Percentiles rank a stretch among this genome's conserved stretches.
phyloP scores from a whole-genome alignment of 176 grass and related monocot species.

The Sorghum bicolor region DNA sequence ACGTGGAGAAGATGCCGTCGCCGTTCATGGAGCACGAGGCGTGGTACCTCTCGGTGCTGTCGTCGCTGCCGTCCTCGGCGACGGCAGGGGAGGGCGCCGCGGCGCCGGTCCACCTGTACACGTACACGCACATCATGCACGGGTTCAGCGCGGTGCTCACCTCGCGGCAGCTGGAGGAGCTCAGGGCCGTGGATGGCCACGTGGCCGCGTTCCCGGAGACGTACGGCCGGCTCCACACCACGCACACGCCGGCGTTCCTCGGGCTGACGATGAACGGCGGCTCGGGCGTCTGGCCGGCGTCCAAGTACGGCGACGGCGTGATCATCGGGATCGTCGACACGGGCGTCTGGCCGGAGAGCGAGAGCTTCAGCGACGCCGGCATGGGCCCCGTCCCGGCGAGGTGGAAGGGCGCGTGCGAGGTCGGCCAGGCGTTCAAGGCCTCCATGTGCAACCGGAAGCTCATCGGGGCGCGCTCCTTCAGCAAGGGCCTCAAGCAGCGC shows the following conservation, averaged over 20 bases:
- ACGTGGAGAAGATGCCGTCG: slow-evolving; percentile 59
- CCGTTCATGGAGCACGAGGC: slow-evolving; percentile 61
- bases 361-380: slow-evolving; percentile 47
- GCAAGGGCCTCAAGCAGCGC: slow-evolving; percentile 39
- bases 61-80: slow-evolving; percentile 23
- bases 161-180: slow-evolving; percentile 32
- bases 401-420: slow-evolving; percentile 61
- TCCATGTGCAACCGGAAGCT: slow-evolving; percentile 62
- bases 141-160: slow-evolving; percentile 70
- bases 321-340: slow-evolving; percentile 72
- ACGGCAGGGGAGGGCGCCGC: neutral
- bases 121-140: slow-evolving; percentile 64
- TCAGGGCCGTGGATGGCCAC: slow-evolving; percentile 36
- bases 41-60: slow-evolving; percentile 68
- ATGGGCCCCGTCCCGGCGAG: slow-evolving; percentile 28
- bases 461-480: slow-evolving; percentile 51
- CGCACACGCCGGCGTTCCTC: slow-evolving; percentile 60
- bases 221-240: slow-evolving; percentile 59
- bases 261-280: slow-evolving; percentile 18
- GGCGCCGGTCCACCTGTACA: slow-evolving; percentile 65
- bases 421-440: slow-evolving; percentile 20
- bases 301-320: slow-evolving; percentile 47
- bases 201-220: slow-evolving; percentile 62
- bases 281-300: slow-evolving; percentile 27
- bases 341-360: slow-evolving; percentile 43